phyloP scores from a whole-genome alignment of 345 rosid genomes.

The Populus simonii region DNA sequence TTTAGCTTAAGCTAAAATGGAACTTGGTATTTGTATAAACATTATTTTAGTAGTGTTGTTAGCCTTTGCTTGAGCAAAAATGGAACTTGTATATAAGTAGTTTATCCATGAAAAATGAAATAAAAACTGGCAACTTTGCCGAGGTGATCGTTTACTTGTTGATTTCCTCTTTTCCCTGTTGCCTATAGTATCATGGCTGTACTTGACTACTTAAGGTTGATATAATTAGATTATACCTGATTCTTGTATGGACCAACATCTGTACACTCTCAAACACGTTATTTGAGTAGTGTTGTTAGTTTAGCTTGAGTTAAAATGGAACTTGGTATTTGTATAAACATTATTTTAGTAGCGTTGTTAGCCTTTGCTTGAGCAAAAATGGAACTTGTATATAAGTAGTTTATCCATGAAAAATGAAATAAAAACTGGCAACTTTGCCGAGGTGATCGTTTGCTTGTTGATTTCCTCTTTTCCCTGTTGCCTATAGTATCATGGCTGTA shows the following conservation, averaged over 20 bases:
- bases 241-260: not conserved
- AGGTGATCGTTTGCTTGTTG: constrained; percentile 38
- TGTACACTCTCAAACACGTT: not conserved
- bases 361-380: not conserved
- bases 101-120: not conserved
- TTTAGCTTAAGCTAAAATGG: not conserved
- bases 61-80: too few species aligned
- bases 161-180: constrained; percentile 51
- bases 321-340: not conserved
- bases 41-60: too few species aligned
- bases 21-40: too few species aligned
- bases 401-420: not conserved
- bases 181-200: constrained; percentile 26
- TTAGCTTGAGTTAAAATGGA: too few species aligned
- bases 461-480: constrained; percentile 55
- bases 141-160: constrained; percentile 36
- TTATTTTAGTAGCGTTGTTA: not conserved
- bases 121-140: constrained; percentile 37
- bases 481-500: constrained; percentile 22
- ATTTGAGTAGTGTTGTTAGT: not conserved
- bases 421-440: constrained; percentile 42
- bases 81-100: too few species aligned
- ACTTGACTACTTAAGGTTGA: not conserved
- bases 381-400: not conserved
- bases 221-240: not conserved